Evolutionary conservation across 257 asterid genomes (phyloP).

Genomic region (Schizonepeta tenuifolia): DNA sequence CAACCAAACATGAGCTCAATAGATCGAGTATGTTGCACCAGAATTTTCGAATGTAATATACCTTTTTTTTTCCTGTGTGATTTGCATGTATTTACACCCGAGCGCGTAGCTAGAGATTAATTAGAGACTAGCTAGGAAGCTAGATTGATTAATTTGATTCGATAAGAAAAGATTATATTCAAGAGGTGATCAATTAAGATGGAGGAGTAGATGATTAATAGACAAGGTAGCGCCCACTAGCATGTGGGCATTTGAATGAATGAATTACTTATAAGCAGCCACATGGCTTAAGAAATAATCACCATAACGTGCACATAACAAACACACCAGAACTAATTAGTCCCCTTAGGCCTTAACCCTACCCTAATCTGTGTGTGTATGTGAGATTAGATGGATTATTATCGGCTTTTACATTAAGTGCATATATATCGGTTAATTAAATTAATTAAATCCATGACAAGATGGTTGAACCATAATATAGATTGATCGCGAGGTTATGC

Average conservation of each 20-base stretch:
- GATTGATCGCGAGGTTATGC: conserved; percentile 37
- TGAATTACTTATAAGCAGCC: conserved; percentile 35
- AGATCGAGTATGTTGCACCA: too few relatives aligned
- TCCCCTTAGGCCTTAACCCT: conserved; percentile 38
- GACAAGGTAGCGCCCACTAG: conserved; percentile 45
- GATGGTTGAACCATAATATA: conserved; percentile 28
- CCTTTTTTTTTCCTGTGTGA: too few relatives aligned
- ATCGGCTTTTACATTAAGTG: conserved; percentile 22
- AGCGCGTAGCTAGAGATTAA: too few relatives aligned
- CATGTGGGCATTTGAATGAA: conserved; percentile 49
- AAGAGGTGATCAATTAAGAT: conserved; percentile 20
- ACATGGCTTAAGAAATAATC: conserved; percentile 53
- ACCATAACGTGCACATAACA: conserved; percentile 56
- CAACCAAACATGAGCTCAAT: too few relatives aligned
- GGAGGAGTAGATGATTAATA: conserved; percentile 23
- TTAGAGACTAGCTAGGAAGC: neutral
- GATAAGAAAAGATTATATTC: neutral
- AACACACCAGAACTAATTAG: conserved; percentile 35
- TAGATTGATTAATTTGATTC: neutral
- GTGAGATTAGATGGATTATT: conserved; percentile 16
- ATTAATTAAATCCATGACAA: conserved; percentile 29
- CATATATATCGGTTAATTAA: conserved; percentile 10
- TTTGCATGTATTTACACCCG: neutral
- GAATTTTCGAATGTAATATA: too few relatives aligned
- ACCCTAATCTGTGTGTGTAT: conserved; percentile 28